Conservation (phyloP, 2,329 filamentous ascomycete genomes). For the Cladorrhinum sp. region DNA sequence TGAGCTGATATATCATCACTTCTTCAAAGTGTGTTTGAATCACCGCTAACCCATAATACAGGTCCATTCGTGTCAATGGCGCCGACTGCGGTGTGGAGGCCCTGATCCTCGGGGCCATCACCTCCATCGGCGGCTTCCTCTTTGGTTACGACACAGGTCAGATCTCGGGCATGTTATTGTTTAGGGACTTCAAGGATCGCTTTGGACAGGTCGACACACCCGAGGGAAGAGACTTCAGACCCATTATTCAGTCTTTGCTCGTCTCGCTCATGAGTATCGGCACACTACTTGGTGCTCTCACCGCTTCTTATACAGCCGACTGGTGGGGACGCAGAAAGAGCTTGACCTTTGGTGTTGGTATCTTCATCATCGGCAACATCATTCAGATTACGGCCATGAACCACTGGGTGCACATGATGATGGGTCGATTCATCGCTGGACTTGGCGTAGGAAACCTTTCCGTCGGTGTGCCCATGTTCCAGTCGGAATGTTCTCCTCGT, state of each 20-base stretch:
- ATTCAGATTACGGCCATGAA: slow-evolving; percentile 60
- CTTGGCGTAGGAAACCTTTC: slow-evolving; percentile 66
- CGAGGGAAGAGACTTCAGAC: slow-evolving; percentile 40
- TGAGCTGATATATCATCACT: slow-evolving; percentile 1
- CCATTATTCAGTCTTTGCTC: slow-evolving; percentile 48
- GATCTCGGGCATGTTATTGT: slow-evolving; percentile 51
- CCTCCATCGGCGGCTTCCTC: slow-evolving; percentile 55
- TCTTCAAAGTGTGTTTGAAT: no score
- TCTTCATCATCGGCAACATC: slow-evolving; percentile 53
- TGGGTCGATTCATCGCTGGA: slow-evolving; percentile 64
- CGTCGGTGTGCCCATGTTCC: slow-evolving; percentile 64
- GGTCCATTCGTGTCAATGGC: slow-evolving; percentile 28
- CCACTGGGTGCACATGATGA: slow-evolving; percentile 63
- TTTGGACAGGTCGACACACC: slow-evolving; percentile 46
- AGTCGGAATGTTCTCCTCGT: slow-evolving; percentile 60
- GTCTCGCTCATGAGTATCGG: slow-evolving; percentile 45
- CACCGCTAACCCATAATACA: slow-evolving; percentile 1
- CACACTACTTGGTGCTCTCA: slow-evolving; percentile 24
- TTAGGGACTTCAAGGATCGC: slow-evolving; percentile 52
- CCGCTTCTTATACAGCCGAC: slow-evolving; percentile 26
- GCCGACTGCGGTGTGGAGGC: slow-evolving; percentile 27
- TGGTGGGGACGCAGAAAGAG: slow-evolving; percentile 25
- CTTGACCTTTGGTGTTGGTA: slow-evolving; percentile 21
- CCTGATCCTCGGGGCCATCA: slow-evolving; percentile 25
- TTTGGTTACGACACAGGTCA: slow-evolving; percentile 64